These are phyloP conservation scores for Aspergillus piperis DNA, from an alignment of 2,329 filamentous ascomycete species.

Conservation along the genomic window DNA sequence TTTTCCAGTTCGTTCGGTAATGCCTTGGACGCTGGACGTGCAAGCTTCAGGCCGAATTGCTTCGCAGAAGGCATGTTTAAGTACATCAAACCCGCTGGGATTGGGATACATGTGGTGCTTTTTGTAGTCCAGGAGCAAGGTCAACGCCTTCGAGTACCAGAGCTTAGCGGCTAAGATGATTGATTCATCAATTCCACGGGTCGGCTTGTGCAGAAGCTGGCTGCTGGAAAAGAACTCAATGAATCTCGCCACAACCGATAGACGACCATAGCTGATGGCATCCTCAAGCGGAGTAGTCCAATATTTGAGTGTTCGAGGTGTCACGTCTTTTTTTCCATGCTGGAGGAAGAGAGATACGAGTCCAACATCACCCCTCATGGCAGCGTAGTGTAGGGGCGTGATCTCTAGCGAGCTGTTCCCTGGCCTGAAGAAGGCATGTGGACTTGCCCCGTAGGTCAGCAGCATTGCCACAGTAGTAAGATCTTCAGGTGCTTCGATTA, in stretches of 20 bases:
- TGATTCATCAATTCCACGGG: background rate
- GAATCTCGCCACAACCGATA: background rate
- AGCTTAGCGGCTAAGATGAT: background rate
- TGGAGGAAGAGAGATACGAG: background rate
- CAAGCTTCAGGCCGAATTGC: background rate
- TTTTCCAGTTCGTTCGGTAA: background rate
- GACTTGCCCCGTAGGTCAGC: background rate
- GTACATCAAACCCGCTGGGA: background rate
- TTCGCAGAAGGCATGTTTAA: background rate
- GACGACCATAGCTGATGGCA: background rate
- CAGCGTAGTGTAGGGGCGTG: background rate
- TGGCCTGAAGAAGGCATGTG: too few species aligned
- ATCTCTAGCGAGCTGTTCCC: background rate
- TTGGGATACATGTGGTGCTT: background rate
- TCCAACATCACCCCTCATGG: background rate
- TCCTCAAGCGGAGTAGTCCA: background rate
- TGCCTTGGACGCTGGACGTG: background rate
- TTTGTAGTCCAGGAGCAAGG: background rate
- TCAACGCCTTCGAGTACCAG: background rate
- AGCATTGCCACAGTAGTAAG: background rate
- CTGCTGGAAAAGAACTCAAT: background rate
- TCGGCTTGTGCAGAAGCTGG: background rate
- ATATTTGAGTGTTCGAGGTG: background rate
- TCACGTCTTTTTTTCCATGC: background rate
- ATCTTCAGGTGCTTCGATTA: background rate